A percentile compares a stretch with the other conserved stretches of the same genome.
These are phyloP conservation scores for Skeletonema marinoi DNA, from an alignment of 108 stramenopile genomes.

Conservation along the genomic window DNA sequence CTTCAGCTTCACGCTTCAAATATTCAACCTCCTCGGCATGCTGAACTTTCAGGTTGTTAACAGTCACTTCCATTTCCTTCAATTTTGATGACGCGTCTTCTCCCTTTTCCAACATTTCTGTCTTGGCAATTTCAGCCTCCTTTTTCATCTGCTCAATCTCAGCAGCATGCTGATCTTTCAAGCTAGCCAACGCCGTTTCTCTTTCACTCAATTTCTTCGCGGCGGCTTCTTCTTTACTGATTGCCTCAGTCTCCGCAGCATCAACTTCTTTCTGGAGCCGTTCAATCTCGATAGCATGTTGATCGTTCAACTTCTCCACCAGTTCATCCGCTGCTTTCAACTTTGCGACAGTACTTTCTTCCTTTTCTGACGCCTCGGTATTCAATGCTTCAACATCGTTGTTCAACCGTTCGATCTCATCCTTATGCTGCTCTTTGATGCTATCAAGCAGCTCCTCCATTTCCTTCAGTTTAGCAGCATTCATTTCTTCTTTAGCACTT, in stretches of 20 bases:
- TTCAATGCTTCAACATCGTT: not conserved
- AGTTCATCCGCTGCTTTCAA: not conserved
- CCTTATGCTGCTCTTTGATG: not conserved
- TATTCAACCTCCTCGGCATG: not conserved
- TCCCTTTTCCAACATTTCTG: not conserved
- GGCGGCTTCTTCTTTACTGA: not conserved
- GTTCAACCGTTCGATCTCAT: not conserved
- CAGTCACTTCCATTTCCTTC: not conserved
- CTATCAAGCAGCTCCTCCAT: not conserved
- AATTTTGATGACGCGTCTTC: not conserved
- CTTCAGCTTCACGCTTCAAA: constrained; percentile 17
- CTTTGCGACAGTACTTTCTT: not conserved
- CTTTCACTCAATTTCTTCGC: not conserved
- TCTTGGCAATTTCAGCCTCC: not conserved
- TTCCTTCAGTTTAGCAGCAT: not conserved
- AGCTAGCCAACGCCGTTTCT: not conserved
- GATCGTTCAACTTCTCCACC: not conserved
- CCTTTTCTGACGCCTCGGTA: not conserved
- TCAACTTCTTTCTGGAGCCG: not conserved
- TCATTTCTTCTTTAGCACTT: not conserved
- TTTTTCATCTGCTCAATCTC: not conserved
- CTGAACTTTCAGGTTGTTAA: not conserved
- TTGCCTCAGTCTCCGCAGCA: not conserved
- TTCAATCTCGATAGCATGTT: not conserved
- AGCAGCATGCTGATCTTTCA: not conserved